Evolutionary conservation across 352 stramenopile genomes (phyloP).

Genomic region (Phytopythium helicoides): DNA sequence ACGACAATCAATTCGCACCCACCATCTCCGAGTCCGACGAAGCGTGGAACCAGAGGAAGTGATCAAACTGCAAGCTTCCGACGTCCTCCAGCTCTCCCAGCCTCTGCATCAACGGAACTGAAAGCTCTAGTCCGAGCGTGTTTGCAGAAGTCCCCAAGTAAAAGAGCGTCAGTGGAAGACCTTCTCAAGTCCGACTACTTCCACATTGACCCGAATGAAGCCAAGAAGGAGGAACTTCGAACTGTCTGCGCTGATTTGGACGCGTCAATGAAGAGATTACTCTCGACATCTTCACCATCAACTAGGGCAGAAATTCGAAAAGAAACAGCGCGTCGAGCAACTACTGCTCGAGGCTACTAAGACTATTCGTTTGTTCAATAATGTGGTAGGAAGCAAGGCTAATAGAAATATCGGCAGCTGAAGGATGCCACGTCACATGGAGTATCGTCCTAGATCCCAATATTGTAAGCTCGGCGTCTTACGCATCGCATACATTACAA

Average conservation of each 20-base stretch:
- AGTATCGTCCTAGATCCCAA: constrained; percentile 26
- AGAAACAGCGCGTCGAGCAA: neutral
- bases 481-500: neutral
- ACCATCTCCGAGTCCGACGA: constrained; percentile 5
- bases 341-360: neutral
- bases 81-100: constrained; percentile 33
- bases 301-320: constrained; percentile 4
- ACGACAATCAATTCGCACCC: neutral
- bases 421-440: constrained; percentile 15
- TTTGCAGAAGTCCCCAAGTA: constrained; percentile 37
- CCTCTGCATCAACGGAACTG: constrained; percentile 39
- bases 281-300: constrained; percentile 3
- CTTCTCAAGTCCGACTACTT: constrained; percentile 50
- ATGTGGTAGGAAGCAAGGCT: too few relatives aligned
- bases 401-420: constrained; percentile 7
- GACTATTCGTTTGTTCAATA: neutral
- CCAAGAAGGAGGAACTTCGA: constrained; percentile 49
- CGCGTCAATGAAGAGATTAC: constrained; percentile 46
- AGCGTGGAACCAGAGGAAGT: neutral
- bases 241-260: constrained; percentile 60
- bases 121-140: constrained; percentile 41
- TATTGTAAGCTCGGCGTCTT: neutral
- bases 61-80: constrained; percentile 2
- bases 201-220: constrained; percentile 41
- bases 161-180: constrained; percentile 27